These are phyloP conservation scores for Pyrenophora seminiperda DNA, from an alignment of 2,329 filamentous ascomycete species.

Conservation along the genomic window DNA sequence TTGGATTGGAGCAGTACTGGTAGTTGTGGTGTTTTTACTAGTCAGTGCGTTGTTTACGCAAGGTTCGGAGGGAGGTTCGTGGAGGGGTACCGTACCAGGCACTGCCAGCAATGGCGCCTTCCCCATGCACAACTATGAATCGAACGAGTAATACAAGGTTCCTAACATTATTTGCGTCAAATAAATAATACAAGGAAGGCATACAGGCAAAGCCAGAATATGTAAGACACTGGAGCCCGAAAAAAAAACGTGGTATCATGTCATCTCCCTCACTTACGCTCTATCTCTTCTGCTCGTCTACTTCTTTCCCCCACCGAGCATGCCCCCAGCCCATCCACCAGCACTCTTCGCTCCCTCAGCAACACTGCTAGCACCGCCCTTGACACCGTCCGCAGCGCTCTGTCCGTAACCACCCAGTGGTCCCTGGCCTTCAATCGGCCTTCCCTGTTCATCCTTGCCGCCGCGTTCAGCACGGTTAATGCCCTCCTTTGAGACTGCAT, in stretches of 20 bases:
- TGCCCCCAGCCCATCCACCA: conserved; percentile 31
- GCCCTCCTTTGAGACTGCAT: conserved; percentile 66
- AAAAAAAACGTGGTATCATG: conserved; percentile 4
- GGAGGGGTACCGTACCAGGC: too few species aligned
- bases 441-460: conserved; percentile 66
- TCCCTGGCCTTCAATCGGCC: conserved; percentile 49
- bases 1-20: too few species aligned
- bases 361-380: conserved; percentile 30
- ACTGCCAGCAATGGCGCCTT: too few species aligned
- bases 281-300: conserved; percentile 24
- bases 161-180: too few species aligned
- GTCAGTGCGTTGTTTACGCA: too few species aligned
- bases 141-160: too few species aligned
- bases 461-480: conserved; percentile 68
- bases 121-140: too few species aligned
- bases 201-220: too few species aligned
- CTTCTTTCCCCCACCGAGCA: conserved; percentile 31
- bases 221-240: too few species aligned
- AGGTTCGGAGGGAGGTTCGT: too few species aligned
- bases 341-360: conserved; percentile 35
- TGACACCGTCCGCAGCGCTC: conserved; percentile 41
- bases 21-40: too few species aligned
- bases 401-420: conserved; percentile 41
- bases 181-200: too few species aligned
- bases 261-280: not conserved